Percentiles rank a stretch among this genome's conserved stretches.
Conservation (phyloP, 1,284 basidiomycete species). For the Tremellales sp. region DNA sequence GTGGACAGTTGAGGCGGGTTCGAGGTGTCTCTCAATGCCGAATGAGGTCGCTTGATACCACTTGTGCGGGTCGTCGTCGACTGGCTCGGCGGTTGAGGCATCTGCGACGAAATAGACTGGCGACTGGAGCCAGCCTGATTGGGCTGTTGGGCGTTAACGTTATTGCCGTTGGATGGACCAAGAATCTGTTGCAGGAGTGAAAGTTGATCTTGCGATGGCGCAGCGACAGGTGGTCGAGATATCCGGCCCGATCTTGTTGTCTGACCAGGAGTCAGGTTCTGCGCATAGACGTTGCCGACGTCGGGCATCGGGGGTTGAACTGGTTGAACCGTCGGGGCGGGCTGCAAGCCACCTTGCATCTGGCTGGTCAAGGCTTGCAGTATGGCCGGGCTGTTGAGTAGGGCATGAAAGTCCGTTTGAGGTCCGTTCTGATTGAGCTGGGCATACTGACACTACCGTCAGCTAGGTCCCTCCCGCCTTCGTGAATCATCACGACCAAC, state of each 20-base stretch:
- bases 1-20: neutral
- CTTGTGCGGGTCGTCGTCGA: neutral
- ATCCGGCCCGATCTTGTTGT: constrained; percentile 20
- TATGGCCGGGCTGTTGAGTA: neutral
- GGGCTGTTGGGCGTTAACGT: too few relatives aligned
- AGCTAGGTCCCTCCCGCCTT: too few relatives aligned
- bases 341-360: too few relatives aligned
- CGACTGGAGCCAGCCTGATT: too few relatives aligned
- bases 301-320: neutral
- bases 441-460: too few relatives aligned
- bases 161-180: too few relatives aligned
- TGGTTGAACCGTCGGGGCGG: too few relatives aligned
- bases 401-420: neutral
- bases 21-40: neutral
- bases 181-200: neutral
- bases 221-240: constrained; percentile 15
- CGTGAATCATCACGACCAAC: too few relatives aligned
- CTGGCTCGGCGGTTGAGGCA: neutral
- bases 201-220: constrained; percentile 5
- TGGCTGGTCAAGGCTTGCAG: neutral
- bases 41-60: neutral
- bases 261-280: constrained; percentile 9
- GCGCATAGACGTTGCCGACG: too few relatives aligned
- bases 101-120: too few relatives aligned
- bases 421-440: too few relatives aligned